Percentiles rank a stretch among this genome's conserved stretches.
These are phyloP conservation scores for Dendrobium officinale DNA, from an alignment of 106 monocot species.

Conservation along the genomic window DNA sequence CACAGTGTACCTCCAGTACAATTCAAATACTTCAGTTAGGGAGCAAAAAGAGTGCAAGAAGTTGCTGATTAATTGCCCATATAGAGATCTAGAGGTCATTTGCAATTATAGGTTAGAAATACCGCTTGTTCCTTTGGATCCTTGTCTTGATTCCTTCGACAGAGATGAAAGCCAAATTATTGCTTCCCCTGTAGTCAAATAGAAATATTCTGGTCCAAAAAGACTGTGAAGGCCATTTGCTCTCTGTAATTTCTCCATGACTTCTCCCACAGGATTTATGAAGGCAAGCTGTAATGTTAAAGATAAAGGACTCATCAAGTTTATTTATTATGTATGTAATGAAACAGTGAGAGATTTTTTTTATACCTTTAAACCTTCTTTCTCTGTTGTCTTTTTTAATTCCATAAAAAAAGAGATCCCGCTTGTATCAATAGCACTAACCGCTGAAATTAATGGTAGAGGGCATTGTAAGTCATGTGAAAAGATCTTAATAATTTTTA, in stretches of 20 bases:
- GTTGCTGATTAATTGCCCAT: not conserved
- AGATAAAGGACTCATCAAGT: not conserved
- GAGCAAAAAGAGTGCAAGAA: not conserved
- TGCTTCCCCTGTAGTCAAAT: slow-evolving; percentile 36
- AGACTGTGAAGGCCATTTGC: slow-evolving; percentile 34
- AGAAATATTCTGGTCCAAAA: slow-evolving; percentile 33
- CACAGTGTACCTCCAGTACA: not conserved
- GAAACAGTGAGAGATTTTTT: not conserved
- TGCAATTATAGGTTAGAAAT: not conserved
- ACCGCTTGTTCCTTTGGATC: not conserved
- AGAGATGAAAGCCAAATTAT: slow-evolving; percentile 22
- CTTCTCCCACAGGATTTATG: slow-evolving; percentile 48
- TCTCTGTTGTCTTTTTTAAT: slow-evolving; percentile 34
- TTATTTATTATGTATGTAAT: not conserved
- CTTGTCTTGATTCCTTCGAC: slow-evolving; percentile 18
- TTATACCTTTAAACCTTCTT: slow-evolving; percentile 29
- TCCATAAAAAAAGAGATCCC: slow-evolving; percentile 39
- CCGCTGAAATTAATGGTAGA: slow-evolving; percentile 17
- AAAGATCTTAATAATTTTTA: not conserved
- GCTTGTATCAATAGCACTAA: slow-evolving; percentile 44
- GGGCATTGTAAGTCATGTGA: not conserved
- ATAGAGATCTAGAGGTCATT: not conserved
- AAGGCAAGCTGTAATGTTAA: slow-evolving; percentile 26
- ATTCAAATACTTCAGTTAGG: not conserved
- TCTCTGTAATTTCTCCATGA: slow-evolving; percentile 47